Base-by-base conservation (phyloP, 257 asterid species). In the Solanum infundibuliforme region DNA sequence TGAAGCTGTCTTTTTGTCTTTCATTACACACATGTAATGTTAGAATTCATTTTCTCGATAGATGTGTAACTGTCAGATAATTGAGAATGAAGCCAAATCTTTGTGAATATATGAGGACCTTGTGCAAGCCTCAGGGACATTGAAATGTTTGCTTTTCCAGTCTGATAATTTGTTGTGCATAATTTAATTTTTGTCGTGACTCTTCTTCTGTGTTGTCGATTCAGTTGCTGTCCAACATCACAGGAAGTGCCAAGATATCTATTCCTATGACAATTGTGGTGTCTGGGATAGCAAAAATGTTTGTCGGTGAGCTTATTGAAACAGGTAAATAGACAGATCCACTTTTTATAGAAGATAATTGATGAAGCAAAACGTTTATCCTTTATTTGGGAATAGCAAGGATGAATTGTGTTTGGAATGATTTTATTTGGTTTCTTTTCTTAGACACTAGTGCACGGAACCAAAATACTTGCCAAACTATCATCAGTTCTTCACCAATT, bases 221-320 rank as follows among this genome's bases (percentile, higher is more conserved):
- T 91, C 96, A 93, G 96, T 90, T 96, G 86, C 81, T 96, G 83
- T 71, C 94, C 43, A 94, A 94, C 90, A 90, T 95, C 79, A 95
- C 96, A 11, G 99, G 98, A 91, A 94, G 94, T 86, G 93, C 98
- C 14, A 96, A 95, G 90, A 92, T 94, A 52, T 93, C 98, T 46
- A 23, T 92, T 58, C 99, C 97, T 72, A 92, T 94, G 96, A 93
- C 95, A 60, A 95, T 95, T 43, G 98, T 96, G 89, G 95, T 92
- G 52, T 95, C 98, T 75, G 98, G 98, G 88, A 94, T 94, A 36
- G 98, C 98, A 73, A 96, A 96, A 88, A 94, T 95, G 98, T 94
- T 96, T 84, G 98, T 95, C 0, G 98, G 99, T 74, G 98, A 94
- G 94, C 98, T 95, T 75, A 93, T 93, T 87, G 95, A 94, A 90